phyloP scores from a whole-genome alignment of 352 stramenopile genomes.

The Phytophthora crassamura region DNA sequence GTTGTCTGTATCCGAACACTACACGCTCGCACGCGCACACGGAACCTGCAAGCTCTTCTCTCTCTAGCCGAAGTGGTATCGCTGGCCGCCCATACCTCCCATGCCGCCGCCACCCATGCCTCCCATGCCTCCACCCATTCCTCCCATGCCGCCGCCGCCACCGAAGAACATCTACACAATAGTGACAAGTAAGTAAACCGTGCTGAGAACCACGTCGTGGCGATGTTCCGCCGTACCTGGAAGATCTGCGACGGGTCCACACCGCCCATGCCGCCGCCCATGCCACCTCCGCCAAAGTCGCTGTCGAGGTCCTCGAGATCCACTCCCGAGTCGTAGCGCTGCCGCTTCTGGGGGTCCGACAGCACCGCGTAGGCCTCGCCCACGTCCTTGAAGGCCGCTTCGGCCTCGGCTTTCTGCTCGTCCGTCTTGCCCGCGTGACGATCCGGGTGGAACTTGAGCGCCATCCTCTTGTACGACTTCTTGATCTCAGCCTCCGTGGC shows the following conservation, averaged over 20 bases:
- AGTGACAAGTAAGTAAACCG: conserved; percentile 5
- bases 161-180: conserved; percentile 84
- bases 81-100: conserved; percentile 57
- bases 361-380: conserved; percentile 96
- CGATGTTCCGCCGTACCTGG: conserved; percentile 50
- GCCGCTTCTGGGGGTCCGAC: conserved; percentile 92
- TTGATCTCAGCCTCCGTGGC: conserved; percentile 96
- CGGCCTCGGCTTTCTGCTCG: conserved; percentile 91
- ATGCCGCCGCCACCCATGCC: conserved; percentile 1
- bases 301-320: conserved; percentile 95
- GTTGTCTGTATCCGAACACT: conserved; percentile 36
- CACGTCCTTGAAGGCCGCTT: conserved; percentile 96
- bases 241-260: conserved; percentile 88
- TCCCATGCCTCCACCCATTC: conserved; percentile 30
- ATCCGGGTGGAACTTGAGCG: conserved; percentile 97
- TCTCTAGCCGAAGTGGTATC: conserved; percentile 86
- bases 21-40: conserved; percentile 28
- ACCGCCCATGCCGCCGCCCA: conserved; percentile 83
- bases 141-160: conserved; percentile 48
- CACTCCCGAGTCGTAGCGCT: conserved; percentile 95
- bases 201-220: not conserved
- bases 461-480: conserved; percentile 96
- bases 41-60: conserved; percentile 19
- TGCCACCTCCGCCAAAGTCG: conserved; percentile 76
- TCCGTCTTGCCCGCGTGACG: conserved; percentile 91